Evolutionary conservation across 2,329 filamentous ascomycete species (phyloP).

Genomic region (Colletotrichum scovillei): DNA sequence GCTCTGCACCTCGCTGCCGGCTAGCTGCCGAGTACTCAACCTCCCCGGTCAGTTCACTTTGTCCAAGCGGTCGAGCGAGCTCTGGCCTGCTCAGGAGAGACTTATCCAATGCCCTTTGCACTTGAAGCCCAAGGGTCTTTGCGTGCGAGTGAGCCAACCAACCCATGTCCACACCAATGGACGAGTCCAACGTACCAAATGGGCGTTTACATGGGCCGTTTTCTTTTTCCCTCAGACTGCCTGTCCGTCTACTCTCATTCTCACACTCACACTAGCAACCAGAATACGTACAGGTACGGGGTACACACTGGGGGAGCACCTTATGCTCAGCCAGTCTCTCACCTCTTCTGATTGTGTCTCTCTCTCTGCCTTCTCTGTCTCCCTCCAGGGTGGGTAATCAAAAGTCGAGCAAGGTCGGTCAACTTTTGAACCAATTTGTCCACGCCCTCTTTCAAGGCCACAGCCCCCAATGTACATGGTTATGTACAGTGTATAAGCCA

Average conservation of each 20-base stretch:
- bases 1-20: slow-evolving; percentile 22
- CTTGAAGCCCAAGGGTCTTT: slow-evolving; percentile 28
- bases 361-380: slow-evolving; percentile 7
- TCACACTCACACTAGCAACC: slow-evolving; percentile 10
- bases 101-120: slow-evolving; percentile 26
- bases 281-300: slow-evolving; percentile 21
- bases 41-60: slow-evolving; percentile 18
- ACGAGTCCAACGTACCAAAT: slow-evolving; percentile 42
- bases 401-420: slow-evolving; percentile 5
- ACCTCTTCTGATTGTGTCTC: slow-evolving; percentile 1
- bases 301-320: slow-evolving; percentile 1
- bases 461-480: slow-evolving; percentile 30
- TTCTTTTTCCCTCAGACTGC: slow-evolving; percentile 25
- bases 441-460: slow-evolving; percentile 28
- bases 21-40: slow-evolving; percentile 13
- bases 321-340: slow-evolving; percentile 21
- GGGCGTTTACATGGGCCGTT: slow-evolving; percentile 21
- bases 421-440: neutral
- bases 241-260: slow-evolving; percentile 16
- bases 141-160: slow-evolving; percentile 23
- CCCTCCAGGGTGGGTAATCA: slow-evolving; percentile 19
- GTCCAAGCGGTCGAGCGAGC: slow-evolving; percentile 31
- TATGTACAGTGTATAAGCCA: slow-evolving; percentile 30
- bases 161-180: slow-evolving; percentile 42
- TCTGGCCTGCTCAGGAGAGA: slow-evolving; percentile 21